phyloP scores from a whole-genome alignment of 805 yeast genomes.

The Kodamaea hsintzibuensis region DNA sequence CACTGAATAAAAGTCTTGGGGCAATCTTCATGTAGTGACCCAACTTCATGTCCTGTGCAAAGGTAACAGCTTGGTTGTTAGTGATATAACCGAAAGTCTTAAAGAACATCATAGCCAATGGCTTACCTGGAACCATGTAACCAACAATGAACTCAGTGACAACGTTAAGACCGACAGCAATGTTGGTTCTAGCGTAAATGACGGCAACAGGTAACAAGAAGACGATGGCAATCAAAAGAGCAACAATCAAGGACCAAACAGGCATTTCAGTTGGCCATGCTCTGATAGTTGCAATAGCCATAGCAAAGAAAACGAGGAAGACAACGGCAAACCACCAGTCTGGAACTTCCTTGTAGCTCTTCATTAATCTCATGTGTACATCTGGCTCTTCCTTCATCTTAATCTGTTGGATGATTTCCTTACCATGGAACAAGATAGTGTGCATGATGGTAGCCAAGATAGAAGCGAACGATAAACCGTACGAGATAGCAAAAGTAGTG shows the following conservation, averaged over 20 bases:
- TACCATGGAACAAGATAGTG: constrained; percentile 56
- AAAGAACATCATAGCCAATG: constrained; percentile 49
- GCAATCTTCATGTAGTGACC: constrained; percentile 46
- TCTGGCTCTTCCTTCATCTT: constrained; percentile 31
- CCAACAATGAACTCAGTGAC: constrained; percentile 45
- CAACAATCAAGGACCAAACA: constrained; percentile 41
- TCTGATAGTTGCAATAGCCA: constrained; percentile 39
- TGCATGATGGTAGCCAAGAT: constrained; percentile 62
- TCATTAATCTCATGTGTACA: constrained; percentile 59
- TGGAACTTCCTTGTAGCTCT: constrained; percentile 40
- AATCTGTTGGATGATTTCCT: constrained; percentile 43
- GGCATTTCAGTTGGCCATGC: constrained; percentile 46
- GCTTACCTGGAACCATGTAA: constrained; percentile 49
- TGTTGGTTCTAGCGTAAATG: constrained; percentile 36
- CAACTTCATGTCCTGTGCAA: constrained; percentile 49
- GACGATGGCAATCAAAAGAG: constrained; percentile 38
- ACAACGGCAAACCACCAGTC: constrained; percentile 44
- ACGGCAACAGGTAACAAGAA: constrained; percentile 44
- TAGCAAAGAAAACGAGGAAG: constrained; percentile 29
- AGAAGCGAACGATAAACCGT: constrained; percentile 60
- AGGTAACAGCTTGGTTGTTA: constrained; percentile 48
- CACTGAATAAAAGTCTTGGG: constrained; percentile 41
- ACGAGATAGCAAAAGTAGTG: constrained; percentile 57
- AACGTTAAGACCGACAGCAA: constrained; percentile 43
- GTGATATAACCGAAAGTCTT: constrained; percentile 51